Base-by-base conservation (phyloP, 2,329 filamentous ascomycete species). In the Fusarium pseudoanthophilum region DNA sequence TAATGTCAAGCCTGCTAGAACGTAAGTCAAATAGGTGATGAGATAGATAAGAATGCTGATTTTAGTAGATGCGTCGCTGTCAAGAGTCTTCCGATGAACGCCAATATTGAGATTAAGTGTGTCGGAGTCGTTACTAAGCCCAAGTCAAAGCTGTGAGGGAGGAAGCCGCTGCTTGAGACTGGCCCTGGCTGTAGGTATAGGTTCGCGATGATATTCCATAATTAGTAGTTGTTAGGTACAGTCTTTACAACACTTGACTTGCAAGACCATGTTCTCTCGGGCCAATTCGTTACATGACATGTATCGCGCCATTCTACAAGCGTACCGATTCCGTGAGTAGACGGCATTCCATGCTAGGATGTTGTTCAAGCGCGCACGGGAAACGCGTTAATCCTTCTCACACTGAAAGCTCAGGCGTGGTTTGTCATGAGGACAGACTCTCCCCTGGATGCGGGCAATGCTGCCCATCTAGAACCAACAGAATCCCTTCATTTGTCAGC, bases 1-100 rank as follows among this genome's bases (percentile, higher is more conserved):
- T 7, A 80, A 84, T 13, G 73, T 83, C 1, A 86, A 86, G 75
- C 85, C 85, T 4, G 82, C 80, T 40, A 73, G 82, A 52, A 84
- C 83, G 74, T 77, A 37, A 77, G 77, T 76, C 2, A 6, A 24
- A 11, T 10, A 2, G 5, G 4, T 7, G 5, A 34, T 51, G 30
- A 1, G 1, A 10, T 2, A 3, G 13, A 5, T 15, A 4, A 4
- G 2, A 24, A 32, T 64, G 16, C 59, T 75, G 13, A 75, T n/a
- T 10, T 1, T 10, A 1, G 14, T 16, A 78, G 75, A 30, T 84
- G 77, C 5, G 79, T 80, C 4, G 78, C 78, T 2, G 79, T 81
- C 42, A 80, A 80, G 75, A 77, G 74, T 15, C 59, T 81, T 5
- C 79, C 79, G 0, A 52, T 72, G 20, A 75, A 78, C 34, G 79